These are phyloP conservation scores for Eleusine coracana DNA, from an alignment of 176 grass and related monocot species.

Conservation along the genomic window DNA sequence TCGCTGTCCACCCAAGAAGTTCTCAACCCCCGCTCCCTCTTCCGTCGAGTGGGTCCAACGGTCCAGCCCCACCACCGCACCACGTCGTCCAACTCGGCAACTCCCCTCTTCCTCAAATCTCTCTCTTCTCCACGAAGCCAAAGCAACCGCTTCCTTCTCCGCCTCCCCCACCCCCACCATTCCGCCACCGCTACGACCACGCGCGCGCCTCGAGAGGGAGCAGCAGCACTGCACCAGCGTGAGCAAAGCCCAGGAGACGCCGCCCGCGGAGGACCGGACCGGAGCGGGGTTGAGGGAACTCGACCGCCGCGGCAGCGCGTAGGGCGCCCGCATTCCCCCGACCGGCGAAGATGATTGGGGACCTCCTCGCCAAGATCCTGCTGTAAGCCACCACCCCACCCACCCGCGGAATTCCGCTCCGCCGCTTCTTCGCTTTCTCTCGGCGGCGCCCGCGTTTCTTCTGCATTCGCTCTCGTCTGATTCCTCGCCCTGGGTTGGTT, in stretches of 20 bases:
- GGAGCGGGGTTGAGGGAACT: no score
- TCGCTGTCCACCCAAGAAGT: neutral
- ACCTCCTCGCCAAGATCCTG: slow-evolving; percentile 52
- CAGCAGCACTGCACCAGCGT: neutral
- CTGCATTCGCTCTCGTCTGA: neutral
- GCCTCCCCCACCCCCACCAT: neutral
- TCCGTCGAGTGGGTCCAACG: neutral
- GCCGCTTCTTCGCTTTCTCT: no score
- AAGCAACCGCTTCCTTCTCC: slow-evolving; percentile 44
- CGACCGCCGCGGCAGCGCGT: no score
- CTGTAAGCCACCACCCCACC: slow-evolving; percentile 36
- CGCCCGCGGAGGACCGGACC: neutral
- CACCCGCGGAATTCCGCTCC: neutral
- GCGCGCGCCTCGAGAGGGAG: neutral
- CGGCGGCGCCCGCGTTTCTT: fast-evolving
- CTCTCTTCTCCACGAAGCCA: neutral
- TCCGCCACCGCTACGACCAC: slow-evolving; percentile 1
- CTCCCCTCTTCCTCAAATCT: neutral
- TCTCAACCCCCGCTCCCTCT: no score
- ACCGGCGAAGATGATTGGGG: slow-evolving; percentile 61
- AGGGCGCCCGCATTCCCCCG: neutral
- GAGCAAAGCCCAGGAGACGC: neutral
- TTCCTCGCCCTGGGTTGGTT: neutral
- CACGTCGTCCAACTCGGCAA: neutral
- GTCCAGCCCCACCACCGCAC: slow-evolving; percentile 17